Evolutionary conservation across 108 stramenopile genomes (phyloP), one percentile per base, ranked within the genome.

Genomic region (Conticribra guillardii): DNA sequence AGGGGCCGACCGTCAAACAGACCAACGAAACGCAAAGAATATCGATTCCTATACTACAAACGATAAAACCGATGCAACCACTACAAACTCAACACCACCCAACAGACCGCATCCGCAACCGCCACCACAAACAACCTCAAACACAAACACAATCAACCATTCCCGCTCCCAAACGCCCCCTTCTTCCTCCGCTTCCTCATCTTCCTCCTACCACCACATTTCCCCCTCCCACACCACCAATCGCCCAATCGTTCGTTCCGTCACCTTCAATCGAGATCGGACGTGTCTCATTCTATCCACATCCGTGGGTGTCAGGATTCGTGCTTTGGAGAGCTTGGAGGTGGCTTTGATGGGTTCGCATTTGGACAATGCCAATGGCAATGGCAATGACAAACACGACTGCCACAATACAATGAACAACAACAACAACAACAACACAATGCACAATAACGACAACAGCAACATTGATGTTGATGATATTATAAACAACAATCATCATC

Each of bases 221-320:
- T 33, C 64, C 18, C 19, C 51, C 31, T 28, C 23, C 3, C 7
- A 30, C 28, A 30, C 30, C 24, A 17, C 51, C 1, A 63, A 71
- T 31, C 69, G 69, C 2, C 64, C 74, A 32, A 62, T 19, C 44
- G 69, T 71, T 28, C 64, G 63, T 50, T 79, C 70, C 44, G 47
- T 79, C 41, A 71, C 64, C 17, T 79, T 79, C 67, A 71, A 71
- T 45, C 30, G 78, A 60, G 65, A 79, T 46, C 27, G 78, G 67
- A 71, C 78, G 11, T 71, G 78, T 31, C 60, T 79, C 24, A 55
- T 79, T 26, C 31, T 79, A 21, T 71, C 70, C 51, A 79, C 78
- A 17, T 79, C 78, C 0, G 48, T 60, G 17, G 78, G 78, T 32
- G 78, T 79, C 11, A 63, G 70, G 44, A 71, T 79, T 19, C 64